A percentile compares a stretch with the other conserved stretches of the same genome.
Evolutionary conservation across 78 protist genomes (phyloP).

Genomic region (Dictyostelium purpureum): DNA sequence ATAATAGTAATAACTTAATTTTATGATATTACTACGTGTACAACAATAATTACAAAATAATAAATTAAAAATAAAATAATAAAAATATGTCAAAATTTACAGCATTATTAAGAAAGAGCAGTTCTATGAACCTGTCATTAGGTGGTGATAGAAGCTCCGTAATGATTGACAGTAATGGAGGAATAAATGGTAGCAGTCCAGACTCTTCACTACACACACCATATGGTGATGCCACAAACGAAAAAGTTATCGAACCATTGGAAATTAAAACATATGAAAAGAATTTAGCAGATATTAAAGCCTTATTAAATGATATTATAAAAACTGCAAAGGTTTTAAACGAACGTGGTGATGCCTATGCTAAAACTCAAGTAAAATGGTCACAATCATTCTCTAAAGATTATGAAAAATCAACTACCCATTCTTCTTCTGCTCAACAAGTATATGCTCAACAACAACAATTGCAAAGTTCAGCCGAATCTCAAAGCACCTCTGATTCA

Average conservation of each 20-base stretch:
- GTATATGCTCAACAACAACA: constrained; percentile 14
- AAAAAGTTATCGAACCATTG: constrained; percentile 12
- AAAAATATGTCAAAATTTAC: constrained; percentile 36
- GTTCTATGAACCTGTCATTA: neutral
- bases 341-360: constrained; percentile 14
- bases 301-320: constrained; percentile 21
- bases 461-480: neutral
- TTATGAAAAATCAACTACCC: constrained; percentile 18
- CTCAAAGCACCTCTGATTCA: neutral
- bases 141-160: constrained; percentile 13
- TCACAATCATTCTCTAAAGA: constrained; percentile 62
- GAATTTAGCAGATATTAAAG: constrained; percentile 32
- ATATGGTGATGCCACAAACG: constrained; percentile 29
- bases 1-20: too few species aligned
- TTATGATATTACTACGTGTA: too few species aligned
- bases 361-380: constrained; percentile 45
- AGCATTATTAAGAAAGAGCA: constrained; percentile 43
- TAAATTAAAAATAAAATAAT: neutral
- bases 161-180: neutral
- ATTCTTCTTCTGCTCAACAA: neutral
- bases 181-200: constrained; percentile 19
- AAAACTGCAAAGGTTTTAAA: neutral
- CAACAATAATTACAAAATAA: too few species aligned
- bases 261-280: constrained; percentile 43
- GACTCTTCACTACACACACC: constrained; percentile 28